These are phyloP conservation scores for Paramyrothecium sp. DNA, from an alignment of 2,329 filamentous ascomycete species.

Conservation along the genomic window DNA sequence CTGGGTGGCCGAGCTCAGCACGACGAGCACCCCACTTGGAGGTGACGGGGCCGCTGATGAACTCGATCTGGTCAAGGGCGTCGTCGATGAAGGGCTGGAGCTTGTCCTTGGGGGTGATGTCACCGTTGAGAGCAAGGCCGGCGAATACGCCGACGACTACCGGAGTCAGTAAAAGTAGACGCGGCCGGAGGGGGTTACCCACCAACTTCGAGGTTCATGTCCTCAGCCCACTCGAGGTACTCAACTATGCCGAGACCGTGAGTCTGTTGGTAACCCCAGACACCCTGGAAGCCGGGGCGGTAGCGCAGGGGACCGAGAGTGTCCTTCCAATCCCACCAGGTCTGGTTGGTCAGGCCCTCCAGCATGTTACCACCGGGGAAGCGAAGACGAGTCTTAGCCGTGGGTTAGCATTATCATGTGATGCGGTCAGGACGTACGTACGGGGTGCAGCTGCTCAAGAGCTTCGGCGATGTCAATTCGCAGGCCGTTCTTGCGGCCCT, in stretches of 20 bases:
- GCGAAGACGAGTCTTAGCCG: conserved; percentile 52
- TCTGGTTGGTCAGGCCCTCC: conserved; percentile 41
- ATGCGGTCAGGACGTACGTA: conserved; percentile 16
- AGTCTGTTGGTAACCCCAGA: conserved; percentile 62
- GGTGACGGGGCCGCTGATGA: conserved; percentile 51
- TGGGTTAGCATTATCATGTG: accelerated
- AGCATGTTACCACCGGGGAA: conserved; percentile 67
- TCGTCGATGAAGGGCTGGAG: conserved; percentile 57
- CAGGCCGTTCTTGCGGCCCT: conserved; percentile 56
- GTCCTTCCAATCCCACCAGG: conserved; percentile 51
- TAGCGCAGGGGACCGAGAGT: conserved; percentile 52
- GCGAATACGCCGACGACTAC: conserved; percentile 55
- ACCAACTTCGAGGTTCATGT: conserved; percentile 56
- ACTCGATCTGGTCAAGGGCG: conserved; percentile 62
- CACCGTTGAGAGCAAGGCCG: conserved; percentile 54
- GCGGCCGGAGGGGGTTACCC: conserved; percentile 10
- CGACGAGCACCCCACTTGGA: conserved; percentile 58
- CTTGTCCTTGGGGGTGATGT: conserved; percentile 48
- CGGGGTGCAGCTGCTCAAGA: conserved; percentile 49
- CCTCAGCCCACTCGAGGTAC: conserved; percentile 60
- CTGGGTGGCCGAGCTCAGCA: conserved; percentile 57
- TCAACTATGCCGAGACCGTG: conserved; percentile 62
- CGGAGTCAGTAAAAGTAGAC: not conserved
- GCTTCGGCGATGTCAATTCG: conserved; percentile 53
- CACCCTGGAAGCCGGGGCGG: conserved; percentile 53